A percentile compares a stretch with the other conserved stretches of the same genome.
phyloP scores from a whole-genome alignment of 1,284 basidiomycete species.

The Naganishia liquefaciens region DNA sequence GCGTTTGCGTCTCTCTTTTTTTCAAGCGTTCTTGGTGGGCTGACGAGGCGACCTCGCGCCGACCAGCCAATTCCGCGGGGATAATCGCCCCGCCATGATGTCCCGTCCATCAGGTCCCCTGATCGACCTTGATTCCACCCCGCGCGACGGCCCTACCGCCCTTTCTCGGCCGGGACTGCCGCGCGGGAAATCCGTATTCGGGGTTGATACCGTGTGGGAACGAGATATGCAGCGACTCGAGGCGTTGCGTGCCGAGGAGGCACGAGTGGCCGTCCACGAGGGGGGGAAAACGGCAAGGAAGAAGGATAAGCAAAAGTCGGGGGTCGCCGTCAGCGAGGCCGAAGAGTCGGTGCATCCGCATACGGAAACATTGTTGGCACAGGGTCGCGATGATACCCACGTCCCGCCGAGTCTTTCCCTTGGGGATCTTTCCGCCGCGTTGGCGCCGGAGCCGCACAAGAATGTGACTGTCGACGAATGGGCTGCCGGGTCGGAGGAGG shows the following conservation, averaged over 20 bases:
- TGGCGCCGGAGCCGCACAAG: slow-evolving; percentile 8
- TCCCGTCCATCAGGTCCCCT: slow-evolving; percentile 34
- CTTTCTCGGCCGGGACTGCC: slow-evolving; percentile 33
- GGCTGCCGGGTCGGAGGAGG: slow-evolving; percentile 34
- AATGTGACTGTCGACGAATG: slow-evolving; percentile 32
- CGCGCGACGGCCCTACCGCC: not conserved
- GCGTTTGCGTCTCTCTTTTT: slow-evolving; percentile 15
- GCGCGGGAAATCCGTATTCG: slow-evolving; percentile 49
- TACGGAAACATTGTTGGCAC: slow-evolving; percentile 22
- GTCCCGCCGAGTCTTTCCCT: slow-evolving; percentile 19
- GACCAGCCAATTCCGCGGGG: slow-evolving; percentile 50
- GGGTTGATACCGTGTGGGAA: slow-evolving; percentile 52
- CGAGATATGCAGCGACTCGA: slow-evolving; percentile 49
- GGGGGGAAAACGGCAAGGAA: slow-evolving; percentile 27
- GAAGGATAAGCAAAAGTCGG: slow-evolving; percentile 32
- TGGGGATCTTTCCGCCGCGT: slow-evolving; percentile 5
- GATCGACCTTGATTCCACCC: slow-evolving; percentile 9
- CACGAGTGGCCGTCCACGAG: slow-evolving; percentile 7
- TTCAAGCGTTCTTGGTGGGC: no score
- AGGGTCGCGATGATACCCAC: slow-evolving; percentile 12
- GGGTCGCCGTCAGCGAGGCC: no score
- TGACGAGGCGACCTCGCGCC: not conserved
- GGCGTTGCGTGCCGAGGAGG: slow-evolving; percentile 40
- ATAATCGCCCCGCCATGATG: slow-evolving; percentile 53
- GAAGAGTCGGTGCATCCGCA: slow-evolving; percentile 22